Conservation (phyloP, 2,329 filamentous ascomycete genomes). For the Sporothrix brasiliensis region DNA sequence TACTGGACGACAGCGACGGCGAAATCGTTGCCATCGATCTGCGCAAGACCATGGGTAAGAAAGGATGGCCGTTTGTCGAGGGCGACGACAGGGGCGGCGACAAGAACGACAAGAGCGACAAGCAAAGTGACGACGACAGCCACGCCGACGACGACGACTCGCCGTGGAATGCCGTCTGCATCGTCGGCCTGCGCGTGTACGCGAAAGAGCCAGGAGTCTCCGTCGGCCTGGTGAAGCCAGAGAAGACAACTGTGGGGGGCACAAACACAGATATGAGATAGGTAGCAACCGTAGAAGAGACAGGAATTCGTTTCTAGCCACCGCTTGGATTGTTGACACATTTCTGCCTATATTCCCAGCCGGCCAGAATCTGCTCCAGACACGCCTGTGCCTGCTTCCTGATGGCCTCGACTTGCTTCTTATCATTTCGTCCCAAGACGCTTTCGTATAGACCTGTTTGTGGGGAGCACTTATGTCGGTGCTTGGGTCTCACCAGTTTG, state of each 20-base stretch:
- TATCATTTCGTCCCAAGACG: too few species aligned
- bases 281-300: too few species aligned
- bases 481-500: too few species aligned
- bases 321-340: too few species aligned
- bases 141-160: background rate
- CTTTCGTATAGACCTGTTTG: too few species aligned
- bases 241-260: background rate
- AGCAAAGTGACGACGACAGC: background rate
- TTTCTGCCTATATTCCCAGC: too few species aligned
- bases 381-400: background rate
- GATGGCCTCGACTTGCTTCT: background rate
- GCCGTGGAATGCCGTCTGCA: constrained; percentile 31
- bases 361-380: too few species aligned
- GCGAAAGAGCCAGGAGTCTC: constrained; percentile 17
- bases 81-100: background rate
- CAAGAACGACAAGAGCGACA: background rate
- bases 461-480: too few species aligned
- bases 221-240: constrained; percentile 16
- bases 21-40: background rate
- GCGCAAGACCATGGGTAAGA: background rate
- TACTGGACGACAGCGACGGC: constrained; percentile 8
- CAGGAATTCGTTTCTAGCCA: too few species aligned
- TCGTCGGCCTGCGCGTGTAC: constrained; percentile 28
- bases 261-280: background rate
- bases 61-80: background rate